These are phyloP conservation scores for Crataegus laevigata DNA, from an alignment of 306 rosid genomes.

Conservation along the genomic window DNA sequence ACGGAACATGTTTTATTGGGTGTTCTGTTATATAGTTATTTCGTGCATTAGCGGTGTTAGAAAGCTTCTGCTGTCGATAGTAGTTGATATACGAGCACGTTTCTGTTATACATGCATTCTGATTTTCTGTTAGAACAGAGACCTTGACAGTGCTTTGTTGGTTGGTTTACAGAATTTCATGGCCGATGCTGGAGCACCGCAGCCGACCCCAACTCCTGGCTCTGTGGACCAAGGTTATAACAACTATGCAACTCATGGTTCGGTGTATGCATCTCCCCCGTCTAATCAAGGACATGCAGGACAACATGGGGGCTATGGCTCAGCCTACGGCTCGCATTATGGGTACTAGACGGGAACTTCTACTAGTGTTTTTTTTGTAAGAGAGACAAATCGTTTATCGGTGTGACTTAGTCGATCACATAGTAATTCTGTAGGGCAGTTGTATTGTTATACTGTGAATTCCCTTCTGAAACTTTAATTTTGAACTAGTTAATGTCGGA, in stretches of 20 bases:
- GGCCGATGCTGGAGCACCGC: constrained; percentile 72
- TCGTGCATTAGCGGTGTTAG: neutral
- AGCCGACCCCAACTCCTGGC: constrained; percentile 49
- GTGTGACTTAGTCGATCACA: constrained; percentile 10
- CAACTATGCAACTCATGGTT: constrained; percentile 60
- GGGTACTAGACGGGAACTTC: constrained; percentile 49
- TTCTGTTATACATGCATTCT: neutral
- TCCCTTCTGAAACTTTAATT: neutral
- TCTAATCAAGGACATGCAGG: constrained; percentile 51
- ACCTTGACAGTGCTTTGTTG: neutral
- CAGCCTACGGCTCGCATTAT: constrained; percentile 72
- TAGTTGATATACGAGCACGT: neutral
- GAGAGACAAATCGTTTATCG: neutral
- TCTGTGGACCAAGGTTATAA: constrained; percentile 71
- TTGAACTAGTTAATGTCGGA: constrained; percentile 11
- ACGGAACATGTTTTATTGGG: neutral
- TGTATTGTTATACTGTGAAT: constrained; percentile 1
- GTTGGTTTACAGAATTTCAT: constrained; percentile 73
- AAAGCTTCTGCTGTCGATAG: neutral
- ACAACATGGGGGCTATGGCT: constrained; percentile 59
- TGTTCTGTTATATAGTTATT: neutral
- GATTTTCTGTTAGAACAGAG: neutral
- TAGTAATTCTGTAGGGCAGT: constrained; percentile 8
- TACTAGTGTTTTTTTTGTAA: neutral
- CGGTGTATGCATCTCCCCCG: constrained; percentile 80